These are phyloP conservation scores for Neurospora sp. DNA, from an alignment of 2,329 filamentous ascomycete species.

Conservation along the genomic window DNA sequence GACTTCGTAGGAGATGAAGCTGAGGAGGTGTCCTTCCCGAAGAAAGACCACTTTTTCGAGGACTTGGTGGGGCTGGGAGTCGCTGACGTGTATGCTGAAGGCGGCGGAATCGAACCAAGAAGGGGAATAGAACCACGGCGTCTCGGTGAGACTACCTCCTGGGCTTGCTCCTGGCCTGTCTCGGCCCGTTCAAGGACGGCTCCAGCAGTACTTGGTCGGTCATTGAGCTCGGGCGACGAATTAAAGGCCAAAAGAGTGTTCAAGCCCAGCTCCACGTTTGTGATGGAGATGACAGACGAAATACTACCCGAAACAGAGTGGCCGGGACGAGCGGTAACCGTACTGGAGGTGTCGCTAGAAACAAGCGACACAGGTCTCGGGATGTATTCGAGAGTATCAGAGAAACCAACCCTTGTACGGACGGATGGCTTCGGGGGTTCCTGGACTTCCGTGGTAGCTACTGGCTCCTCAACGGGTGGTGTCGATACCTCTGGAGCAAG, in stretches of 20 bases:
- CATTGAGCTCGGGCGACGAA: conserved; percentile 31
- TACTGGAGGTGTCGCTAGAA: conserved; percentile 76
- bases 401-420: conserved; percentile 68
- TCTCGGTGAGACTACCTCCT: conserved; percentile 29
- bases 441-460: neutral
- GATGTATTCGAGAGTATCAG: conserved; percentile 75
- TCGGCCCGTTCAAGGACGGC: conserved; percentile 51
- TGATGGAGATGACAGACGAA: conserved; percentile 62
- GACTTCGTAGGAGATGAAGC: conserved; percentile 39
- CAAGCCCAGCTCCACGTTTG: conserved; percentile 35
- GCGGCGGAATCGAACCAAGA: conserved; percentile 33
- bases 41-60: conserved; percentile 53
- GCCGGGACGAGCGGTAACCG: conserved; percentile 55
- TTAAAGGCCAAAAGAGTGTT: conserved; percentile 28
- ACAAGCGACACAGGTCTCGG: conserved; percentile 74
- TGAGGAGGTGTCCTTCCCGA: conserved; percentile 49
- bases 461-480: conserved; percentile 7
- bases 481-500: conserved; percentile 4
- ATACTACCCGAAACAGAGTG: conserved; percentile 73
- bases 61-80: conserved; percentile 41
- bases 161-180: conserved; percentile 25
- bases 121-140: conserved; percentile 52
- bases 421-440: conserved; percentile 18
- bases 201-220: conserved; percentile 61
- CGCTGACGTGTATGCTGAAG: conserved; percentile 24